phyloP scores from a whole-genome alignment of 2,329 filamentous ascomycete species.

The Ophiostoma fasciatum region DNA sequence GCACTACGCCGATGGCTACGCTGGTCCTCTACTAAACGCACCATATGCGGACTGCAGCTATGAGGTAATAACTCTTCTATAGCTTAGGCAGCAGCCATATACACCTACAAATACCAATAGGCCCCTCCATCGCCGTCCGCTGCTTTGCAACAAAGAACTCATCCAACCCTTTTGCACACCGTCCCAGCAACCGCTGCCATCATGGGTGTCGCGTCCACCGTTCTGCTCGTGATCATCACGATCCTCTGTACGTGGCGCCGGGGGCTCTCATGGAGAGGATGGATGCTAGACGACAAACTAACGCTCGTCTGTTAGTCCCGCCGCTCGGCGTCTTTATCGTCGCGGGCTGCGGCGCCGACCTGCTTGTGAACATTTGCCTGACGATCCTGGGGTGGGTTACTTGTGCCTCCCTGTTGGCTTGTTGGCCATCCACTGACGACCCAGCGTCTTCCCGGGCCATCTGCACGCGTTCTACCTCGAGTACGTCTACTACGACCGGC shows the following conservation, averaged over 20 bases:
- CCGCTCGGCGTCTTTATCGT: constrained; percentile 49
- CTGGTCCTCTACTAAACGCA: too few species aligned
- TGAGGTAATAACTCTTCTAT: too few species aligned
- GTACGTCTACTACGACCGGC: constrained; percentile 69
- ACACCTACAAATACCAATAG: too few species aligned
- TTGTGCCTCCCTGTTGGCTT: background rate
- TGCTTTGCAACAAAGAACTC: too few species aligned
- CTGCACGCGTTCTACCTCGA: constrained; percentile 71
- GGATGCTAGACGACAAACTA: too few species aligned
- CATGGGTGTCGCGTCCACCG: constrained; percentile 34
- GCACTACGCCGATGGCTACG: too few species aligned
- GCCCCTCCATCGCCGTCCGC: too few species aligned
- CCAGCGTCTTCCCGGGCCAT: constrained; percentile 62
- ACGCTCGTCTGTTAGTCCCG: constrained; percentile 39
- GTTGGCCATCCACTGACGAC: background rate
- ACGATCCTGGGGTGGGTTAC: constrained; percentile 44
- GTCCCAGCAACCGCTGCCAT: constrained; percentile 17
- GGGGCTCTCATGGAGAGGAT: background rate
- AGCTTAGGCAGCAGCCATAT: too few species aligned
- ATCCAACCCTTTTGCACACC: too few species aligned
- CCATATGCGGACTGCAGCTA: too few species aligned
- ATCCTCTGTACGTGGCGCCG: constrained; percentile 30
- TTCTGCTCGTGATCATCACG: constrained; percentile 37
- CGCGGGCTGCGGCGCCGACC: constrained; percentile 48
- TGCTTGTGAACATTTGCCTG: constrained; percentile 52